Percentiles rank a stretch among this genome's conserved stretches.
Evolutionary conservation across 768 basidiomycete genomes (phyloP).

Genomic region (Amanita subjunquillea): DNA sequence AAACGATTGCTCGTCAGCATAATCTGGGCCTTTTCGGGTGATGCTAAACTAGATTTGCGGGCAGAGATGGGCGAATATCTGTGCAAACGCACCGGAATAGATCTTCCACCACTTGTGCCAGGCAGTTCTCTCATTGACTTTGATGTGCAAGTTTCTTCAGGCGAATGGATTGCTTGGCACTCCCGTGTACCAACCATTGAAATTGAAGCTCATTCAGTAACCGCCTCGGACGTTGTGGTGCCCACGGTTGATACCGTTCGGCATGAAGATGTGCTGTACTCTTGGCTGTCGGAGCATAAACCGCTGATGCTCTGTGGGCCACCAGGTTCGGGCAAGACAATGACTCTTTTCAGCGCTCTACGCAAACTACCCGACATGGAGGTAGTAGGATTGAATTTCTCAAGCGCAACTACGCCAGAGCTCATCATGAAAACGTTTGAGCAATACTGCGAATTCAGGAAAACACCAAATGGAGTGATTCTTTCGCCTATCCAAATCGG

Average conservation of each 20-base stretch:
- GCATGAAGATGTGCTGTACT: slow-evolving; percentile 97
- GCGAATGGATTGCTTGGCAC: slow-evolving; percentile 91
- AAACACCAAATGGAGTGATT: slow-evolving; percentile 96
- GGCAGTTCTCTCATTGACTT: slow-evolving; percentile 89
- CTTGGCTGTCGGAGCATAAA: slow-evolving; percentile 98
- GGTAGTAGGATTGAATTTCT: slow-evolving; percentile 98
- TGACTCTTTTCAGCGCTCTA: slow-evolving; percentile 97
- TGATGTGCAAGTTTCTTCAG: slow-evolving; percentile 79
- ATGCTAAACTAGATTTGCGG: slow-evolving; percentile 84
- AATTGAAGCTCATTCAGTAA: slow-evolving; percentile 93
- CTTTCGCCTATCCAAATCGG: slow-evolving; percentile 92
- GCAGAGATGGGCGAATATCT: slow-evolving; percentile 86
- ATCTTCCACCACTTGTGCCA: slow-evolving; percentile 65
- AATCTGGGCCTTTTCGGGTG: slow-evolving; percentile 97
- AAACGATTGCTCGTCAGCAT: slow-evolving; percentile 86
- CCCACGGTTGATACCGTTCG: slow-evolving; percentile 98
- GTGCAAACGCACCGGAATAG: slow-evolving; percentile 77
- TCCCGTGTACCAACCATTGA: slow-evolving; percentile 89
- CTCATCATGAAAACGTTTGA: slow-evolving; percentile 98
- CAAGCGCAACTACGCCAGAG: slow-evolving; percentile 96
- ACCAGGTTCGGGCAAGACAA: slow-evolving; percentile 99
- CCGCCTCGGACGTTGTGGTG: slow-evolving; percentile 92
- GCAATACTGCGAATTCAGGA: slow-evolving; percentile 98
- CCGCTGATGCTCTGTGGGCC: slow-evolving; percentile 97
- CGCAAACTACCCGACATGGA: slow-evolving; percentile 98